These are phyloP conservation scores for Volutella citrinella DNA, from an alignment of 2,329 filamentous ascomycete genomes.

Conservation along the genomic window DNA sequence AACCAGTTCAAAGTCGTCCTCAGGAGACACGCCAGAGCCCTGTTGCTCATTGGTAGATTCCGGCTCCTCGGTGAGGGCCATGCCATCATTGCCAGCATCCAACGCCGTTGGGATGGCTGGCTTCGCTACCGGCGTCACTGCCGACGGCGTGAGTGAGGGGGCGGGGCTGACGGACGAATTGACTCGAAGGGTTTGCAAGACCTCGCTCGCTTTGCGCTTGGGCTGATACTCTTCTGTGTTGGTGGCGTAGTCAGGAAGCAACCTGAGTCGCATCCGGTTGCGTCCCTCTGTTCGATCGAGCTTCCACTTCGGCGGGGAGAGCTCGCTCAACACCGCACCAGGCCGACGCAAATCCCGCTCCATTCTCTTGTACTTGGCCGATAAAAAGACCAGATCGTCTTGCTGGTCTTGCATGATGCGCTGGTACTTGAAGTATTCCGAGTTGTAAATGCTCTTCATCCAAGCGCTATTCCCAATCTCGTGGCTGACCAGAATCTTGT, in stretches of 20 bases:
- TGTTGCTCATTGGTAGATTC: constrained; percentile 18
- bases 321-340: constrained; percentile 74
- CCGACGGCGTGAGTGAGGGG: constrained; percentile 15
- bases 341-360: constrained; percentile 75
- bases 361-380: constrained; percentile 73
- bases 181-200: constrained; percentile 34
- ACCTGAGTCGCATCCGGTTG: constrained; percentile 87
- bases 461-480: constrained; percentile 84
- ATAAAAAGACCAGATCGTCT: constrained; percentile 78
- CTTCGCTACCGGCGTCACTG: constrained; percentile 14
- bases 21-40: constrained; percentile 40
- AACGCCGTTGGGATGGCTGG: constrained; percentile 16
- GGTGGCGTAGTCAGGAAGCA: constrained; percentile 72
- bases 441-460: constrained; percentile 92
- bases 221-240: constrained; percentile 77
- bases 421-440: constrained; percentile 90
- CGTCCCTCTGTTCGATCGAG: constrained; percentile 93
- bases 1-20: constrained; percentile 94
- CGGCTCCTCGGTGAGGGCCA: constrained; percentile 21
- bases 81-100: constrained; percentile 18
- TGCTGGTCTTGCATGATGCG: constrained; percentile 88
- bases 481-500: constrained; percentile 75
- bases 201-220: constrained; percentile 64
- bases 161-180: constrained; percentile 25
- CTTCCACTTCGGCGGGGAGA: constrained; percentile 72